Percentiles rank a stretch among this genome's conserved stretches.
Conservation (phyloP, 768 basidiomycete species). For the Hysterangium stoloniferum region DNA sequence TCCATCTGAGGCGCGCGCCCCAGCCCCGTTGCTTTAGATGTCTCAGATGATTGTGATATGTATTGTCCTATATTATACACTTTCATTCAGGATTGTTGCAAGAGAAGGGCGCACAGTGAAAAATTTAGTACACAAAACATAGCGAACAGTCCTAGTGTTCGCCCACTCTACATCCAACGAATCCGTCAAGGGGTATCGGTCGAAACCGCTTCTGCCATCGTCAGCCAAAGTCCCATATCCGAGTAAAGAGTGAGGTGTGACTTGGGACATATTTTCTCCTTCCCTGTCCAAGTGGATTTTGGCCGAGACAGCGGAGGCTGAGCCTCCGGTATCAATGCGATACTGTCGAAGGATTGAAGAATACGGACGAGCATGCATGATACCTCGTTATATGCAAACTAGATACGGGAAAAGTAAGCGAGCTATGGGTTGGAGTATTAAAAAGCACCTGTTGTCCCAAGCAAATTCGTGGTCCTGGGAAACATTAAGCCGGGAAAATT, state of each 20-base stretch:
- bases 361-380: slow-evolving; percentile 47
- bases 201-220: neutral
- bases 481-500: slow-evolving; percentile 16
- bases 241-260: slow-evolving; percentile 33
- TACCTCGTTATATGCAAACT: slow-evolving; percentile 49
- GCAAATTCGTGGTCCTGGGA: slow-evolving; percentile 43
- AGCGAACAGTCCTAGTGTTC: no score
- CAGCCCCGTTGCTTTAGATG: no score
- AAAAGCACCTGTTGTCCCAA: slow-evolving; percentile 58
- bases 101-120: no score
- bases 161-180: no score
- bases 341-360: slow-evolving; percentile 37
- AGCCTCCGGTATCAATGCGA: slow-evolving; percentile 31
- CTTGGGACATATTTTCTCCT: slow-evolving; percentile 33
- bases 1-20: no score
- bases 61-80: no score
- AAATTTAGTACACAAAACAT: no score
- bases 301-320: slow-evolving; percentile 25
- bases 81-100: no score
- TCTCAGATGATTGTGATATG: no score
- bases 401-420: slow-evolving; percentile 6
- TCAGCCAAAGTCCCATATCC: slow-evolving; percentile 24
- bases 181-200: no score
- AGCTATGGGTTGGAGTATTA: no score
- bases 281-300: slow-evolving; percentile 29